Percentiles rank a stretch among this genome's conserved stretches.
phyloP scores from a whole-genome alignment of 306 rosid genomes.

The Cucumis hystrix region DNA sequence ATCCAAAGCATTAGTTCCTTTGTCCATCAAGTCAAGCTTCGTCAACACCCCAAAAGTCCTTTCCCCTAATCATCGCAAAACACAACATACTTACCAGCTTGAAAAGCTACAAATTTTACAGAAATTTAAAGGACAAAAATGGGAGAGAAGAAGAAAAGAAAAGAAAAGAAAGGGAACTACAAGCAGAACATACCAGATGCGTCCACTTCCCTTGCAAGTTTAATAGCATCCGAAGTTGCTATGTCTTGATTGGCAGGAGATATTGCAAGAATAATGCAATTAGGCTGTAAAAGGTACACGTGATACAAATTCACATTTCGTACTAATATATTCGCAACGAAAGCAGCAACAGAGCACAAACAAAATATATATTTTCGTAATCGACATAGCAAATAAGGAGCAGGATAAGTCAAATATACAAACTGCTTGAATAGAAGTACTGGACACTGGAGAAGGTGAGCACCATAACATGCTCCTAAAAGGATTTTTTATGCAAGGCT shows the following conservation, averaged over 20 bases:
- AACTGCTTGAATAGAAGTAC: neutral
- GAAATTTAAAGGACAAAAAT: neutral
- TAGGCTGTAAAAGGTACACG: conserved; percentile 45
- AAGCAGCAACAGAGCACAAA: neutral
- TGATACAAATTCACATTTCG: neutral
- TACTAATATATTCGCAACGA: neutral
- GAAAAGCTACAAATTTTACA: neutral
- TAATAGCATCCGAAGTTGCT: conserved; percentile 92
- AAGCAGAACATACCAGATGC: conserved; percentile 39
- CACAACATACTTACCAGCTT: neutral
- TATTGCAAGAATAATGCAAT: conserved; percentile 69
- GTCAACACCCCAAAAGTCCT: conserved; percentile 92
- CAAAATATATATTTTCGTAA: neutral
- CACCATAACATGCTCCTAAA: neutral
- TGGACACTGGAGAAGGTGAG: neutral
- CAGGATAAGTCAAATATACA: neutral
- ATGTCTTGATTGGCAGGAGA: conserved; percentile 94
- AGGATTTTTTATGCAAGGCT: neutral
- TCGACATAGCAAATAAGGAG: neutral
- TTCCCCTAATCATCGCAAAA: conserved; percentile 37
- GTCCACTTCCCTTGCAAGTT: conserved; percentile 81
- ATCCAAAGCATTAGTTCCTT: conserved; percentile 86
- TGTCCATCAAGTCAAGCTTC: conserved; percentile 93
- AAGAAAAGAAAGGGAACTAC: neutral
- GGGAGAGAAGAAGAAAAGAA: neutral